Evolutionary conservation across 441 rosid species (phyloP), one percentile per base, ranked within the genome.

Genomic region (Eutrema salsugineum): DNA sequence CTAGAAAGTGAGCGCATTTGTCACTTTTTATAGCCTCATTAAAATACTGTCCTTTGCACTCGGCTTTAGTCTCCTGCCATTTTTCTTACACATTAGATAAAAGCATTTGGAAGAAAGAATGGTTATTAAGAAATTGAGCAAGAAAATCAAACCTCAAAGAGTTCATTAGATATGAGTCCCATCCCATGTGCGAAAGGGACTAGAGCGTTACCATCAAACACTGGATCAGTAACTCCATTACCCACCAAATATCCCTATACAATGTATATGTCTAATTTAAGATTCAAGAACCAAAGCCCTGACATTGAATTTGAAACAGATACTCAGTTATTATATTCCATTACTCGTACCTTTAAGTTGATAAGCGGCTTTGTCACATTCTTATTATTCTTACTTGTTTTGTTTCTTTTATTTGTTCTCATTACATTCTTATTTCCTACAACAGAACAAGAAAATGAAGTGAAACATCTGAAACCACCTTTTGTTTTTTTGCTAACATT

Each of bases 111-210:
- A 7, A n/a, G 11, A 1, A 46, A 10, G 42, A 28, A 55, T 19
- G 16, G 15, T 22, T 51, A 44, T 15, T 30, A 10, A 28, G 9
- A 67, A 46, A 1, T 35, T 50, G 67, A 70, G 20, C 30, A 22
- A 46, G 42, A 54, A 22, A 35, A 71, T 44, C 50, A 66, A 64
- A 89, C 99, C 91, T 83, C 80, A 72, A 68, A 94, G 63, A 90
- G 79, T 14, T 86, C 86, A 58, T 85, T 79, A 5, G 99, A 87
- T 76, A 94, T 91, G 49, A 94, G 82, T 67, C 86, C 95, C 95
- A 94, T 94, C 67, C 99, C 97, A 81, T 94, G 93, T 17, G 79
- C 87, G 70, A 91, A 91, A 1, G 97, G 94, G 77, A 89, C 87
- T 59, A 91, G 87, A 54, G 98, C 91, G 30, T 91, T 91, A 61